Conservation (phyloP, 2,329 filamentous ascomycete genomes). For the Colletotrichum abscissum region DNA sequence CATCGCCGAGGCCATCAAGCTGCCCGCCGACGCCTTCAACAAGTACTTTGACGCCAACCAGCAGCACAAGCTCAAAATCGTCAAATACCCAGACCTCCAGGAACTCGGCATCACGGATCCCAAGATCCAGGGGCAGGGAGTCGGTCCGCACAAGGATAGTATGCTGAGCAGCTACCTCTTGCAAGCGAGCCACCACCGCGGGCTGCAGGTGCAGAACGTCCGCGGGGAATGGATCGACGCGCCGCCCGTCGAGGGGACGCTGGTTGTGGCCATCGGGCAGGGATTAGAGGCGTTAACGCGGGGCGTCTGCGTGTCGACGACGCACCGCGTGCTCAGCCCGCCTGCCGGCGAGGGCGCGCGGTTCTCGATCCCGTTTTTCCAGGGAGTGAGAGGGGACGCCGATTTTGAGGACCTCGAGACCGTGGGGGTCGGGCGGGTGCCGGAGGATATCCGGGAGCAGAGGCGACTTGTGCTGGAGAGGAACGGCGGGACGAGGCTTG, state of each 20-base stretch:
- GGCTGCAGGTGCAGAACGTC: conserved; percentile 86
- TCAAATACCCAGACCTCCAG: conserved; percentile 83
- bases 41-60: conserved; percentile 80
- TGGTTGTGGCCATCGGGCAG: conserved; percentile 90
- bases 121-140: conserved; percentile 64
- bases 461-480: conserved; percentile 67
- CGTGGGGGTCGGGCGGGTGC: conserved; percentile 67
- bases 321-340: conserved; percentile 85
- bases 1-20: conserved; percentile 84
- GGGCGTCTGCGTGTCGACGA: conserved; percentile 85
- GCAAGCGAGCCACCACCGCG: conserved; percentile 80
- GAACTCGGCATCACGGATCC: conserved; percentile 60
- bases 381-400: conserved; percentile 83
- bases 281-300: conserved; percentile 86
- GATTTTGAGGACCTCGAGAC: conserved; percentile 80
- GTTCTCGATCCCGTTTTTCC: conserved; percentile 89
- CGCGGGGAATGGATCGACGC: conserved; percentile 85
- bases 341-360: conserved; percentile 75
- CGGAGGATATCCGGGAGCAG: conserved; percentile 71
- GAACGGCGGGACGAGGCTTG: conserved; percentile 67
- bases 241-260: conserved; percentile 78
- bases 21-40: conserved; percentile 76
- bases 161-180: conserved; percentile 87
- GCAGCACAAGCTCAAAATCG: conserved; percentile 91
- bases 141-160: conserved; percentile 86